A percentile compares a stretch with the other conserved stretches of the same genome.
phyloP scores from a whole-genome alignment of 108 stramenopile genomes.

The Chaetoceros muelleri region DNA sequence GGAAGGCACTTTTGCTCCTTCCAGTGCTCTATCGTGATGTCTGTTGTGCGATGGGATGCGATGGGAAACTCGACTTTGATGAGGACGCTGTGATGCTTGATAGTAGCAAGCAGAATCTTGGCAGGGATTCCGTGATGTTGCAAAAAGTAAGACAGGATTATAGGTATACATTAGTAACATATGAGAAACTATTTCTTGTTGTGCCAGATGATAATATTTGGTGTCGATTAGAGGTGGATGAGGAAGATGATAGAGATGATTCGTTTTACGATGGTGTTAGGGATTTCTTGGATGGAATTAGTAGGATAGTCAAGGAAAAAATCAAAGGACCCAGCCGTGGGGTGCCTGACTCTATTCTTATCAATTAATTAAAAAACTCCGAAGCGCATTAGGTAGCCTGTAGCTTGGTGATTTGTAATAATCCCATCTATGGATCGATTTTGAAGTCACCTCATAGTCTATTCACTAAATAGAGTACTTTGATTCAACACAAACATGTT shows the following conservation, averaged over 20 bases:
- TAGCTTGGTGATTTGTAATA: no score
- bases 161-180: not conserved
- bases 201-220: not conserved
- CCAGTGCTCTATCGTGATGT: not conserved
- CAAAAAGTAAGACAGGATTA: not conserved
- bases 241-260: not conserved
- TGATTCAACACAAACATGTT: not conserved
- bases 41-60: not conserved
- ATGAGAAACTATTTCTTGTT: not conserved
- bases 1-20: not conserved
- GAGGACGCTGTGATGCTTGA: not conserved
- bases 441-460: no score
- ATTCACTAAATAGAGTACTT: no score
- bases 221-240: not conserved
- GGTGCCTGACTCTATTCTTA: not conserved
- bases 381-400: no score
- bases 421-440: no score
- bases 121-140: not conserved
- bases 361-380: no score
- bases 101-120: not conserved
- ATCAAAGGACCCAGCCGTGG: not conserved
- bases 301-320: not conserved
- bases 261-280: not conserved
- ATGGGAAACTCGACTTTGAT: not conserved
- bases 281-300: not conserved